These are phyloP conservation scores for Cyclotella baltica DNA, from an alignment of 108 stramenopile species.

Conservation along the genomic window DNA sequence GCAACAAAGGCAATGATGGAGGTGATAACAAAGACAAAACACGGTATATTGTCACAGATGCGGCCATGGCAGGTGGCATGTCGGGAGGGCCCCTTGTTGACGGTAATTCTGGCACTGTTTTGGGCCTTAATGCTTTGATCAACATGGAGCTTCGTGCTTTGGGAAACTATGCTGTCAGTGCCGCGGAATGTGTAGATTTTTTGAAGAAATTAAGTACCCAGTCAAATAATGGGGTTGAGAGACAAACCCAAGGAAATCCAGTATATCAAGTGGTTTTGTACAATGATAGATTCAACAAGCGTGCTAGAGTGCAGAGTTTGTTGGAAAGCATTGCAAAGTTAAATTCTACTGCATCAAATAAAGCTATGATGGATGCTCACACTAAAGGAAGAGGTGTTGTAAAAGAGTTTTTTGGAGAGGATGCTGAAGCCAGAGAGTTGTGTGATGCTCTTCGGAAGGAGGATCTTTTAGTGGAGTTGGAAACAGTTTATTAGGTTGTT, in stretches of 20 bases:
- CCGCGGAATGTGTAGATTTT: conserved; percentile 26
- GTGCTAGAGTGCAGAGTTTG: conserved; percentile 25
- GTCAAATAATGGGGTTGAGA: neutral
- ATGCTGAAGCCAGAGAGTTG: neutral
- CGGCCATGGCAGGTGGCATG: conserved; percentile 56
- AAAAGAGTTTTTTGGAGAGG: neutral
- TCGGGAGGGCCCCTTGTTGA: conserved; percentile 35
- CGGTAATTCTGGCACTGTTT: conserved; percentile 20
- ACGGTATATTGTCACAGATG: conserved; percentile 34
- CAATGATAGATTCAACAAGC: conserved; percentile 47
- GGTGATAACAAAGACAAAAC: neutral
- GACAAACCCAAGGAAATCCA: neutral
- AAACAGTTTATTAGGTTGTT: neutral
- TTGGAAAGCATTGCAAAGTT: conserved; percentile 21
- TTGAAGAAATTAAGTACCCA: neutral
- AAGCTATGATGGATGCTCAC: conserved; percentile 45
- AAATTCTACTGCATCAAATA: conserved; percentile 17
- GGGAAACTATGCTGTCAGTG: conserved; percentile 46
- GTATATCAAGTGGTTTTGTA: conserved; percentile 23
- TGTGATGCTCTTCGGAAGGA: conserved; percentile 3
- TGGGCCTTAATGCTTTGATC: conserved; percentile 46
- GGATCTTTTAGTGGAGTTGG: neutral
- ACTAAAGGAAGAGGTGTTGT: conserved; percentile 35
- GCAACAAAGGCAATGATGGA: neutral
- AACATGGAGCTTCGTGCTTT: conserved; percentile 41